Base-by-base conservation (phyloP, 2,329 filamentous ascomycete genomes). In the Apiospora sp. region DNA sequence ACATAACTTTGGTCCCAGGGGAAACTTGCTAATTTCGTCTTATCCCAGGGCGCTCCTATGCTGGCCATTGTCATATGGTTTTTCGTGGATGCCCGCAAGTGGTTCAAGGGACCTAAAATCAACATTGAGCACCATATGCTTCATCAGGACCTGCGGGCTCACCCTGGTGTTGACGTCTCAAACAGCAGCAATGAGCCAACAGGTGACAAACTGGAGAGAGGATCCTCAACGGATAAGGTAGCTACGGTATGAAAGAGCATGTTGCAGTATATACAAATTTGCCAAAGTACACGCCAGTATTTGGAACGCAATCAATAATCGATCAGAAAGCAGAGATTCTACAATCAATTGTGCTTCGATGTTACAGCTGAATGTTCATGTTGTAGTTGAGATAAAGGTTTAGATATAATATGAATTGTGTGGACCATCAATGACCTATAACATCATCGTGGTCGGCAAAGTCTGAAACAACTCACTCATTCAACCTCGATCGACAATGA, bases 41-140 rank as follows among this genome's bases (percentile, higher is more conserved):
- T 1, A 16, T 41, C 8, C 22, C 75, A 91, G 80, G 91, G 90
- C 6, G 90, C 83, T 3, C 88, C 90, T 0, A 92, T 92, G 90
- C 73, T 89, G 4, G 78, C 86, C 3, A 84, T 90, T 5, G 82
- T 86, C 3, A 80, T 91, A 19, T 93, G 91, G 90, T 93, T 90
- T 85, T 82, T 89, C 54, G 81, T 93, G 5, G 87, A 88, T 75
- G 91, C 91, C 13, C 85, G 85, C 68, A 91, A 89, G 77, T 93
- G 91, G 91, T 93, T 93, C 81, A 91, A 89, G 77, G 92, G 92
- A 0, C 91, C 92, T 0, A 92, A 90, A 83, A 88, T 93, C 74
- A 93, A 93, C 77, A 83, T 93, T 37, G 87, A 90, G 73, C 75
- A 30, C 71, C 74, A 30, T 30, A 68, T 68, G 67, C 30, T 68